Percentiles rank a stretch among this genome's conserved stretches.
phyloP scores from a whole-genome alignment of 345 rosid species.

The Syzygium grande region DNA sequence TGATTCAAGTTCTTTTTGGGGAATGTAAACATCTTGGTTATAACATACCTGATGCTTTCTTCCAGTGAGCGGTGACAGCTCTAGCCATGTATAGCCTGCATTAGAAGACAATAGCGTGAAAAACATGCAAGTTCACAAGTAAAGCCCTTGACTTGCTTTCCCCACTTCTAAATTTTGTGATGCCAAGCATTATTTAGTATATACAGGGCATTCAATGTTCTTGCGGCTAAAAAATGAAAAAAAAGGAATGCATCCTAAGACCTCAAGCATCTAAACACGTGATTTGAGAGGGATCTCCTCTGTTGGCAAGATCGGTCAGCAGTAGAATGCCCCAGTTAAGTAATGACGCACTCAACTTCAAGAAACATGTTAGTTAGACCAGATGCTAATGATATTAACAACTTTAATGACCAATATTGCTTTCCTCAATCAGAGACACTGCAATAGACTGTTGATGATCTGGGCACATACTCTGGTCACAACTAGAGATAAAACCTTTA shows the following conservation, averaged over 20 bases:
- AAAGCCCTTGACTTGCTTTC: background rate
- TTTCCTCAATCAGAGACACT: background rate
- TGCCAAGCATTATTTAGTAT: background rate
- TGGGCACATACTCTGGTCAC: background rate
- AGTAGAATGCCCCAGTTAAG: background rate
- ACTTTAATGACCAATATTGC: background rate
- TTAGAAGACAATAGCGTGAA: background rate
- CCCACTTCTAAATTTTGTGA: background rate
- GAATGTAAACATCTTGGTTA: background rate
- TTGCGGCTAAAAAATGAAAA: background rate
- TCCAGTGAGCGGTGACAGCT: slow-evolving; percentile 82
- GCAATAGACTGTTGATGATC: background rate
- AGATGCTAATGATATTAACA: background rate
- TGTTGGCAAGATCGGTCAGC: background rate
- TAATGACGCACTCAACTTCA: background rate
- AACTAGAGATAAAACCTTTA: background rate
- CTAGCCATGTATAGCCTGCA: slow-evolving; percentile 91
- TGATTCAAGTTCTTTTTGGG: background rate
- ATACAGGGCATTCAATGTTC: background rate
- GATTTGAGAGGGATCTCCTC: background rate
- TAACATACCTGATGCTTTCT: slow-evolving; percentile 85
- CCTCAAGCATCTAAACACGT: background rate
- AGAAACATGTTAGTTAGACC: background rate
- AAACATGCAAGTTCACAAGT: background rate
- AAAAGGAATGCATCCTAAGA: background rate